A percentile compares a stretch with the other conserved stretches of the same genome.
Evolutionary conservation across 306 rosid species (phyloP).

Genomic region (Rosa chinensis): DNA sequence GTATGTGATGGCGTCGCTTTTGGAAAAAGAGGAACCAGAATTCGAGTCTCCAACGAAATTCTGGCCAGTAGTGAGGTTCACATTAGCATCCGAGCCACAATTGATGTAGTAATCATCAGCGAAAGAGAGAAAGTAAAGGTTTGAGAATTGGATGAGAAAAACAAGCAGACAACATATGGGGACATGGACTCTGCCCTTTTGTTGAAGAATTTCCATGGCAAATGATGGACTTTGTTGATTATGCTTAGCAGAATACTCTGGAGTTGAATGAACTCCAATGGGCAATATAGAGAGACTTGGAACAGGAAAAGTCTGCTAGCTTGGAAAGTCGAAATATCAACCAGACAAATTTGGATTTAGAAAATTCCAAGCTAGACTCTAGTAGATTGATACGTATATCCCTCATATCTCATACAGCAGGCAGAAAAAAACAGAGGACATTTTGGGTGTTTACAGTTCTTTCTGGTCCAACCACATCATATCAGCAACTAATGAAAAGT

Average conservation of each 20-base stretch:
- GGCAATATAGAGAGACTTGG: not conserved
- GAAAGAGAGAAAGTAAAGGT: slow-evolving; percentile 29
- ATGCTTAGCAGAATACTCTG: not conserved
- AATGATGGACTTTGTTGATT: not conserved
- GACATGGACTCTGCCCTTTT: not conserved
- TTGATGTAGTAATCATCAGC: slow-evolving; percentile 38
- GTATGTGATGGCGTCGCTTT: not conserved
- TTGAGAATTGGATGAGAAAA: slow-evolving; percentile 22
- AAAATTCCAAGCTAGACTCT: too few species aligned
- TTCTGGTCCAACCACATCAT: not conserved
- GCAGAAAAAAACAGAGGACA: not conserved
- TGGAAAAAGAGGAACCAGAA: not conserved
- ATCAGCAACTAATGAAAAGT: too few species aligned
- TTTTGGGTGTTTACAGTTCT: not conserved
- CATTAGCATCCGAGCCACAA: slow-evolving; percentile 37
- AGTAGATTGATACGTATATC: not conserved
- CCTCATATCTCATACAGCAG: not conserved
- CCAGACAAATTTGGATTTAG: not conserved
- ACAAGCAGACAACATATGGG: not conserved
- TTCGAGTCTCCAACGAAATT: slow-evolving; percentile 23
- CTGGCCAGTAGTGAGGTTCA: not conserved
- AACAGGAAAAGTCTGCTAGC: not conserved
- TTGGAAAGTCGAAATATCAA: not conserved
- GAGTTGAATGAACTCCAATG: not conserved
- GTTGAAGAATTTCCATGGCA: slow-evolving; percentile 9